A percentile compares a stretch with the other conserved stretches of the same genome.
Evolutionary conservation across 306 rosid species (phyloP).

Genomic region (Begonia masoniana): DNA sequence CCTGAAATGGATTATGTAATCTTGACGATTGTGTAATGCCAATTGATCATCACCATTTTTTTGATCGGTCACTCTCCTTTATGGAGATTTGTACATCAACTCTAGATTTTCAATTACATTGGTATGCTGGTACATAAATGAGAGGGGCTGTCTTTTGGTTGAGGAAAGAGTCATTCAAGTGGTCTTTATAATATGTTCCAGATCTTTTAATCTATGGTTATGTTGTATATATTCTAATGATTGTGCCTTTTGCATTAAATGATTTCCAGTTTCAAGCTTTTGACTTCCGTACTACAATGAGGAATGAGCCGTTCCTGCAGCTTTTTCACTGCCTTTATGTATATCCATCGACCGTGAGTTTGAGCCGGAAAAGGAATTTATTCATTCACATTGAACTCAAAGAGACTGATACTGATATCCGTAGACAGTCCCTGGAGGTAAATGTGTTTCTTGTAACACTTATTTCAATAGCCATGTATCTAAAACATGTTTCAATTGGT

Average conservation of each 20-base stretch:
- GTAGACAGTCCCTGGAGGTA: conserved; percentile 93
- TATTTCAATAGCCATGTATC: conserved; percentile 6
- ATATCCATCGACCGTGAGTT: conserved; percentile 84
- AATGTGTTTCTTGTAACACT: conserved; percentile 5
- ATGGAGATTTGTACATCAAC: too few species aligned
- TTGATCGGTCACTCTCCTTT: too few species aligned
- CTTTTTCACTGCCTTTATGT: conserved; percentile 94
- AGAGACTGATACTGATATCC: conserved; percentile 83
- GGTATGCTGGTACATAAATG: too few species aligned
- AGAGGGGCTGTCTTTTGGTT: too few species aligned
- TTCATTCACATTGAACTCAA: conserved; percentile 78
- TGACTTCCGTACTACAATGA: conserved; percentile 90
- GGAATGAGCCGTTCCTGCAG: conserved; percentile 98
- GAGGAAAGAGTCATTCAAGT: too few species aligned
- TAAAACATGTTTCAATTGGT: conserved; percentile 4
- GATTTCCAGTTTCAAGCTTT: conserved; percentile 86
- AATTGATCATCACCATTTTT: too few species aligned
- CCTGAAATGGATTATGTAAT: too few species aligned
- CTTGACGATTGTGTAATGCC: too few species aligned
- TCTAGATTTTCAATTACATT: too few species aligned
- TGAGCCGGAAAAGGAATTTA: conserved; percentile 93
- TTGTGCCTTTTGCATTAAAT: conserved; percentile 14
- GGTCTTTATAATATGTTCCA: too few species aligned
- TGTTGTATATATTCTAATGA: conserved; percentile 1
- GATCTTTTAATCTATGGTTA: neutral